Evolutionary conservation across 202 grass and related monocot species (phyloP), one percentile per base, ranked within the genome.

Genomic region (Eragrostis tef): DNA sequence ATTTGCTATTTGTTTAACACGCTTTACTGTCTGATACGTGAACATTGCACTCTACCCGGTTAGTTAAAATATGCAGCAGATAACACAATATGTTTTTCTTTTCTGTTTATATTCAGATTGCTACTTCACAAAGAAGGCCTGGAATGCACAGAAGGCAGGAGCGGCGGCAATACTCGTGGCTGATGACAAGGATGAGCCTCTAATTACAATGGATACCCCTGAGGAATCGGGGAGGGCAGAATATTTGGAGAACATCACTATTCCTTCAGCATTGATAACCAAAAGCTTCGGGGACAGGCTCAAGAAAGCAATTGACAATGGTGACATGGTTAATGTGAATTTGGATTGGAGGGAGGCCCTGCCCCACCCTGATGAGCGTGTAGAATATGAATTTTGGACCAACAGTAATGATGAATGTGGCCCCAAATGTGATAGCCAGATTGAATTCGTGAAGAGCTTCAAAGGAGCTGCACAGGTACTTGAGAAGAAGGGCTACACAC

Each of bases 321-420:
- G 94, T n/a, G 88, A 97, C 16, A 98, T 98, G 94, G 86, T 98
- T 48, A 98, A 87, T 84, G 94, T 98, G 50, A 98, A 98, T 84
- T 81, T 98, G 57, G 94, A 98, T 78, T 98, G 94, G 94, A 88
- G 91, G 59, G 94, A 97, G 64, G 91, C 94, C 34, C 83, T 94
- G 49, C 94, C 91, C 19, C 94, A 97, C 72, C 94, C 94, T 84
- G 94, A 98, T 71, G 91, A 97, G 31, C 87, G 86, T 44, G 91
- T 97, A 11, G 94, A 97, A 74, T 97, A 94, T 19, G 94, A 97
- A 41, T 92, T 97, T 41, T 97, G 94, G 94, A 97, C 91, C 2
- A 97, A 97, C 50, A 94, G 91, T 36, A 97, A 97, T 60, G 94
- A 97, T 72, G 94, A 97, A 84, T 97, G 94, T 77, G 94, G 94